These are phyloP conservation scores for Penicillium riverlandense DNA, from an alignment of 495 filamentous ascomycete species.

Conservation along the genomic window DNA sequence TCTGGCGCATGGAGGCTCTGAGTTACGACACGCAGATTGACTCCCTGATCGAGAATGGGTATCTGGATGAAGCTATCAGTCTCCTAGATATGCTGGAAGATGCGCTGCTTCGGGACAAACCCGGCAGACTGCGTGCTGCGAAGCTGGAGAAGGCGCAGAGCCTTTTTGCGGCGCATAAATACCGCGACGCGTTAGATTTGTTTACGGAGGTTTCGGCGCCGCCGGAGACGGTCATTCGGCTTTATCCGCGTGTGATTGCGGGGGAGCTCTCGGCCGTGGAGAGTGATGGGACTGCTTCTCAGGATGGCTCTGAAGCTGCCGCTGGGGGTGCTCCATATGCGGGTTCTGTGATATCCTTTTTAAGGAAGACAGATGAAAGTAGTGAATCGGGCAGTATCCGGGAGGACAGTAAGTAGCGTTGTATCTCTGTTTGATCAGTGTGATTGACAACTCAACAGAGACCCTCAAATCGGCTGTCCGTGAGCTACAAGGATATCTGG, in stretches of 20 bases:
- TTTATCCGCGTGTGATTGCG: slow-evolving; percentile 80
- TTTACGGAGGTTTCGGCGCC: slow-evolving; percentile 86
- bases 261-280: slow-evolving; percentile 61
- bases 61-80: slow-evolving; percentile 89
- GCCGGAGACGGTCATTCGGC: slow-evolving; percentile 76
- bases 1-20: slow-evolving; percentile 94
- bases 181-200: slow-evolving; percentile 80
- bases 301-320: slow-evolving; percentile 20
- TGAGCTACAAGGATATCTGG: slow-evolving; percentile 78
- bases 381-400: slow-evolving; percentile 43
- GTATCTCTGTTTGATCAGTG: neutral
- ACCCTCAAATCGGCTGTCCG: slow-evolving; percentile 73
- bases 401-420: slow-evolving; percentile 14
- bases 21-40: slow-evolving; percentile 91
- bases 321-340: slow-evolving; percentile 18
- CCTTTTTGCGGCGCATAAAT: slow-evolving; percentile 76
- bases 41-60: slow-evolving; percentile 66
- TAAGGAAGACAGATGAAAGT: slow-evolving; percentile 30
- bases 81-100: slow-evolving; percentile 85
- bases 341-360: slow-evolving; percentile 56
- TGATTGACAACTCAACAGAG: slow-evolving; percentile 48
- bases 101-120: slow-evolving; percentile 79
- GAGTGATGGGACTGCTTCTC: slow-evolving; percentile 26
- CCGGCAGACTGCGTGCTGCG: slow-evolving; percentile 67
- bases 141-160: slow-evolving; percentile 86